phyloP scores from a whole-genome alignment of 2,329 filamentous ascomycete genomes.

The Alternaria sp. region DNA sequence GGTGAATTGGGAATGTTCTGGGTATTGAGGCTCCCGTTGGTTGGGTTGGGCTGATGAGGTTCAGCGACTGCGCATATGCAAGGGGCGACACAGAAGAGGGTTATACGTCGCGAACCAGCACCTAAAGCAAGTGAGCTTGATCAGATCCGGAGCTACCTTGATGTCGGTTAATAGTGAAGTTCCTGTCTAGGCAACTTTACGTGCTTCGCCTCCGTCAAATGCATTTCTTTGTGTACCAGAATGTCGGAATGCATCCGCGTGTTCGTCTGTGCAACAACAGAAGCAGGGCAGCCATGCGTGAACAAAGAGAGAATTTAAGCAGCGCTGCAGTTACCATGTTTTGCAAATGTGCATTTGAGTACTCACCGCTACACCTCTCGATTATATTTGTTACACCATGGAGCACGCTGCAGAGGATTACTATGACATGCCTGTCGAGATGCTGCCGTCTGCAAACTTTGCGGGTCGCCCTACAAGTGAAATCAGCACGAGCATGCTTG shows the following conservation, averaged over 20 bases:
- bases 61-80: constrained; percentile 17
- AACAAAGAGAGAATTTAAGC: constrained; percentile 13
- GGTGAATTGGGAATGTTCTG: background rate
- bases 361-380: background rate
- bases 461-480: constrained; percentile 35
- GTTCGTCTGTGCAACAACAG: constrained; percentile 12
- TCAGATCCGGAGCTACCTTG: background rate
- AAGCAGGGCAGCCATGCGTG: constrained; percentile 7
- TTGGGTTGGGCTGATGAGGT: constrained; percentile 10
- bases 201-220: constrained; percentile 7
- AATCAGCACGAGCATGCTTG: constrained; percentile 35
- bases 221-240: constrained; percentile 17
- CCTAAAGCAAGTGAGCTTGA: background rate
- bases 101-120: background rate
- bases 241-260: constrained; percentile 3
- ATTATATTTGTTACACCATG: constrained; percentile 11
- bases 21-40: background rate
- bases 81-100: constrained; percentile 5
- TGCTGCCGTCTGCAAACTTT: constrained; percentile 37
- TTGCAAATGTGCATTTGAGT: background rate
- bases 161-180: background rate
- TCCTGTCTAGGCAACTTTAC: constrained; percentile 1
- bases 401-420: constrained; percentile 27
- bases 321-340: background rate
- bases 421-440: constrained; percentile 34